Evolutionary conservation across 164 flowering plant species (phyloP).

Genomic region (Vitis amurensis): DNA sequence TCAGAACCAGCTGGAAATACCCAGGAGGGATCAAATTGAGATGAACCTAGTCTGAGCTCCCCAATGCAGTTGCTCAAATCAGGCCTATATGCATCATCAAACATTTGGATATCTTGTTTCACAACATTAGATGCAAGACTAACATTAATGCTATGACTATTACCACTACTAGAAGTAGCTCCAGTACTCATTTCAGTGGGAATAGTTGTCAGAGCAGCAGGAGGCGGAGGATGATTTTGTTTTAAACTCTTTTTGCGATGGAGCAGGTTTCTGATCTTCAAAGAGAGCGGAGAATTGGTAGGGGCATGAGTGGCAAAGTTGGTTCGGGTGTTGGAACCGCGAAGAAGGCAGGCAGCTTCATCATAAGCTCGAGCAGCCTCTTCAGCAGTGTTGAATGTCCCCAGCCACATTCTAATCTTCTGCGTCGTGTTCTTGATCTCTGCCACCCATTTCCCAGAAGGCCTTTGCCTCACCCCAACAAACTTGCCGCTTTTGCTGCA

Average conservation of each 20-base stretch:
- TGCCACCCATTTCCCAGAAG: conserved; percentile 50
- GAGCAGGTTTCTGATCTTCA: conserved; percentile 39
- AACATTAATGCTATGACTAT: background rate
- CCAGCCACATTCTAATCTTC: conserved; percentile 53
- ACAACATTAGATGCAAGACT: conserved; percentile 4
- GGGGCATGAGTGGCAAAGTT: conserved; percentile 27
- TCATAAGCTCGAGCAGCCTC: conserved; percentile 54
- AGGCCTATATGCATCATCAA: conserved; percentile 32
- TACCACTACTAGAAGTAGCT: background rate
- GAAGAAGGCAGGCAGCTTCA: conserved; percentile 45
- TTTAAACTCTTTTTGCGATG: conserved; percentile 23
- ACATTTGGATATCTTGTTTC: conserved; percentile 2
- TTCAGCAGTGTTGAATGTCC: conserved; percentile 40
- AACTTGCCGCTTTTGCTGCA: conserved; percentile 22
- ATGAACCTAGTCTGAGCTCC: background rate
- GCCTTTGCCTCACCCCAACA: conserved; percentile 49
- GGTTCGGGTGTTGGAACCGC: conserved; percentile 46
- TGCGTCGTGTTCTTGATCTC: conserved; percentile 46
- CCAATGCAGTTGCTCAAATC: conserved; percentile 25
- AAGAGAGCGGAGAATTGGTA: conserved; percentile 29
- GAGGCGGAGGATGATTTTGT: background rate
- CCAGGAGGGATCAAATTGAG: conserved; percentile 21
- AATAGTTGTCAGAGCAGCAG: background rate
- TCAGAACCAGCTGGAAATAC: conserved; percentile 16
- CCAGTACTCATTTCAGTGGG: background rate